These are phyloP conservation scores for Strobilomyces dryophilus DNA, from an alignment of 768 basidiomycete genomes.

Conservation along the genomic window DNA sequence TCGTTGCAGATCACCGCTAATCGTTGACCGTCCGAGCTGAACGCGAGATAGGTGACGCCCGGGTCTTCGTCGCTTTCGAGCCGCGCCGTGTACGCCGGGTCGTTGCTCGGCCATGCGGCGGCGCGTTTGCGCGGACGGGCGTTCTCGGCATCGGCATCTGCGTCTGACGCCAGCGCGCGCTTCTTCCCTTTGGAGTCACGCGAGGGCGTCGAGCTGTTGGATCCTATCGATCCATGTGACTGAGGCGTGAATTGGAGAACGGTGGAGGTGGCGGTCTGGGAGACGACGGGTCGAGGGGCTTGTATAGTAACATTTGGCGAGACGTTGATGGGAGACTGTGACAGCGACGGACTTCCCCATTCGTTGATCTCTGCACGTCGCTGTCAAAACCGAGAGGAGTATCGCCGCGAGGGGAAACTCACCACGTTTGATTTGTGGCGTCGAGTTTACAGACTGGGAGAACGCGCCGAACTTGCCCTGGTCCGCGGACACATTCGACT, in stretches of 20 bases:
- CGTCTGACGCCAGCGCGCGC: conserved; percentile 30
- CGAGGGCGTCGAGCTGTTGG: conserved; percentile 27
- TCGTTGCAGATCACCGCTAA: conserved; percentile 62
- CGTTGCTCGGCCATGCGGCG: conserved; percentile 47
- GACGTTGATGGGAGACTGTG: conserved; percentile 13
- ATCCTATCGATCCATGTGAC: conserved; percentile 10
- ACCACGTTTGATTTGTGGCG: conserved; percentile 29
- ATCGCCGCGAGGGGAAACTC: conserved; percentile 9
- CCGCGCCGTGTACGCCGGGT: conserved; percentile 32
- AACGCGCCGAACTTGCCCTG: conserved; percentile 19
- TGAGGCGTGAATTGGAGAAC: conserved; percentile 27
- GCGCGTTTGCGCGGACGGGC: conserved; percentile 32
- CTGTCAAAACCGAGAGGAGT: not conserved
- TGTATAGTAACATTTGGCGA: conserved; percentile 25
- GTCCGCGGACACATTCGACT: conserved; percentile 13
- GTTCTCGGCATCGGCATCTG: conserved; percentile 22
- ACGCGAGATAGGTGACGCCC: conserved; percentile 44
- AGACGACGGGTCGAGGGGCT: conserved; percentile 26
- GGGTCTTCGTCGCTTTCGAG: conserved; percentile 47
- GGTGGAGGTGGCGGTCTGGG: conserved; percentile 32
- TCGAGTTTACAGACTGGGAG: conserved; percentile 13
- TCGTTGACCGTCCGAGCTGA: conserved; percentile 49
- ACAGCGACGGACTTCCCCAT: conserved; percentile 19
- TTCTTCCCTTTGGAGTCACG: conserved; percentile 35
- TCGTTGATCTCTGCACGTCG: conserved; percentile 20